Base-by-base conservation (phyloP, 371 early-diverging fungal genomes). In the Mucor lusitanicus region DNA sequence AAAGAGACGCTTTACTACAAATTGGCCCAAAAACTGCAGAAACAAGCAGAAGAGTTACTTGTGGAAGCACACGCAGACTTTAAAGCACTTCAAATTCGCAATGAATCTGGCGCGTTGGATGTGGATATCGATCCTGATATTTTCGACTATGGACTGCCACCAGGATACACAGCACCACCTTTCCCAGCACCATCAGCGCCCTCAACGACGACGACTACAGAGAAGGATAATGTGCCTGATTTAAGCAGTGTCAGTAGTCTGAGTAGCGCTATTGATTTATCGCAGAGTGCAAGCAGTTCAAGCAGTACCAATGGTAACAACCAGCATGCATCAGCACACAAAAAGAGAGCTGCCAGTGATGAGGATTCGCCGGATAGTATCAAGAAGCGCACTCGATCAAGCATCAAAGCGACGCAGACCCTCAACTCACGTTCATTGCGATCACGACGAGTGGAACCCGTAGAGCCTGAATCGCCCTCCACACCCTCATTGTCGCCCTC, bases 1-100 rank as follows among this genome's bases (percentile, higher is more conserved):
- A 74, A 84, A 0, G 88, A 90, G 17, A 95, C 95, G 0, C 67
- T 82, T 4, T 96, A 93, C 70, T 89, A 85, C 68, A 85, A 86
- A 44, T 70, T 89, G 1, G 96, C 95, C 0, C 76, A 77, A 30
- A 70, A 80, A 28, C 64, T 89, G 25, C 67, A 81, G 35, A 80
- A 77, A 50, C 62, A 71, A 12, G 68, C 81, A 1, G 65, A 73
- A 23, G 74, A 73, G 12, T 62, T 85, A 2, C 53, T 87, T 39
- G 61, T 42, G 19, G 69, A 80, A 48, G 86, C 87, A 7, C 68
- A 73, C 25, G 46, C 63, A 23, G 84, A 81, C 13, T 87, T 80
- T 62, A 68, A 70, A 7, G 62, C 57, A 3, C 56, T 89, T 19
- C 67, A 77, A 6, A 67, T 85, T 19, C 67, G 74, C 23, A 65